A percentile compares a stretch with the other conserved stretches of the same genome.
Conservation (phyloP, 148 eudicot genomes). For the Dysphania ambrosioides region DNA sequence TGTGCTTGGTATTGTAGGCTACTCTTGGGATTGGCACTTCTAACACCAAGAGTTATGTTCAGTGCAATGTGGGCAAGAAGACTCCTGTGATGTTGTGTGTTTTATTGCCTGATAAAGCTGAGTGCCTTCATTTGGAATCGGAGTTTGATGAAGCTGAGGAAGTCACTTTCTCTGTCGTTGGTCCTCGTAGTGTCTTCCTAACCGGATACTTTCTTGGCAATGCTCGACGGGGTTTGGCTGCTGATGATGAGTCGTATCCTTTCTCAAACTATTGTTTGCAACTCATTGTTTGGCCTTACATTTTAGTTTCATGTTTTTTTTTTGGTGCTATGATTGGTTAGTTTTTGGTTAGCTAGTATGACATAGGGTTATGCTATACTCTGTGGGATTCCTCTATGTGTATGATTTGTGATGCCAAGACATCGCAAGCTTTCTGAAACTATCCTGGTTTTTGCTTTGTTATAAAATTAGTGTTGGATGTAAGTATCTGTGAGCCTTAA, state of each 20-base stretch:
- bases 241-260: constrained; percentile 76
- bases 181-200: constrained; percentile 75
- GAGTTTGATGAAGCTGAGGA: constrained; percentile 82
- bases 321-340: not conserved
- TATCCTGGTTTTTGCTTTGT: not conserved
- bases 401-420: not conserved
- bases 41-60: constrained; percentile 50
- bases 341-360: no score
- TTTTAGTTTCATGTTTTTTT: not conserved
- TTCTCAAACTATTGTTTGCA: constrained; percentile 8
- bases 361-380: not conserved
- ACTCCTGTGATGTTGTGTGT: constrained; percentile 80
- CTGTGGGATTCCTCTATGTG: not conserved
- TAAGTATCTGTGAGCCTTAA: not conserved
- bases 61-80: constrained; percentile 78
- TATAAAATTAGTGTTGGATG: not conserved
- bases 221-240: constrained; percentile 18
- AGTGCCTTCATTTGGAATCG: constrained; percentile 75
- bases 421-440: not conserved
- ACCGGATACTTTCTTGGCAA: constrained; percentile 57
- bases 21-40: constrained; percentile 67
- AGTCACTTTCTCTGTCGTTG: constrained; percentile 76
- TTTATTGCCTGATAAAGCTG: constrained; percentile 62
- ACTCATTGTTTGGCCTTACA: not conserved
- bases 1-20: constrained; percentile 41